These are phyloP conservation scores for Pholiota conissans DNA, from an alignment of 768 basidiomycete genomes.

Conservation along the genomic window DNA sequence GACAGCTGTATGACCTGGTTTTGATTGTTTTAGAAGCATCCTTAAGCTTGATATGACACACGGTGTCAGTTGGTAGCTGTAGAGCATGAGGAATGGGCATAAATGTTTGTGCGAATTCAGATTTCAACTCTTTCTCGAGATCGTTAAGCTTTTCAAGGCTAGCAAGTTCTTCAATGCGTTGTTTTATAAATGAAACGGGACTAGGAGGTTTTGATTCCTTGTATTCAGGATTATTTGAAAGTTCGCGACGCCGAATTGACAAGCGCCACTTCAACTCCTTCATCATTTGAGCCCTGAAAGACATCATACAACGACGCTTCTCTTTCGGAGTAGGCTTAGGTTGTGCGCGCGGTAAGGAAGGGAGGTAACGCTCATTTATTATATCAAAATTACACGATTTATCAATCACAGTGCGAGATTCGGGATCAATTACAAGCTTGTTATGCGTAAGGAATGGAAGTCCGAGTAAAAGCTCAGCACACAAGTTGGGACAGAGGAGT, in stretches of 20 bases:
- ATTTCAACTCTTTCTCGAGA: conserved; percentile 1
- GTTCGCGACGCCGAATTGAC: not conserved
- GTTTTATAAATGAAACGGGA: not conserved
- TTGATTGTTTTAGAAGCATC: conserved; percentile 26
- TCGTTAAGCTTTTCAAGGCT: not conserved
- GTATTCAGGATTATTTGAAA: not conserved
- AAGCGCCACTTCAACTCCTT: too few species aligned
- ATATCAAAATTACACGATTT: conserved; percentile 10
- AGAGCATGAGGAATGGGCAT: conserved; percentile 26
- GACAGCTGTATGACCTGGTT: conserved; percentile 26
- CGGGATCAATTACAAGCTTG: conserved; percentile 31
- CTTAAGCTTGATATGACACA: conserved; percentile 24
- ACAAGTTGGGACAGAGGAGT: conserved; percentile 23
- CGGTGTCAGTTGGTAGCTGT: conserved; percentile 20
- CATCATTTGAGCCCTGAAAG: too few species aligned
- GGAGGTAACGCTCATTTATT: not conserved
- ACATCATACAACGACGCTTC: too few species aligned
- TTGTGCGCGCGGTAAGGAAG: too few species aligned
- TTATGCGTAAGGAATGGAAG: conserved; percentile 34
- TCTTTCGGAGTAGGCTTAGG: not conserved
- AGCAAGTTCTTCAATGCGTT: conserved; percentile 5
- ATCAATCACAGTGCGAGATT: conserved; percentile 10
- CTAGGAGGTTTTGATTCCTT: not conserved
- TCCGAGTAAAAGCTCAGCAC: conserved; percentile 30
- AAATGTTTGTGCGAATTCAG: conserved; percentile 23